Evolutionary conservation across 2,329 filamentous ascomycete species (phyloP), one percentile per base, ranked within the genome.

Genomic region (Sporothrix inflata): DNA sequence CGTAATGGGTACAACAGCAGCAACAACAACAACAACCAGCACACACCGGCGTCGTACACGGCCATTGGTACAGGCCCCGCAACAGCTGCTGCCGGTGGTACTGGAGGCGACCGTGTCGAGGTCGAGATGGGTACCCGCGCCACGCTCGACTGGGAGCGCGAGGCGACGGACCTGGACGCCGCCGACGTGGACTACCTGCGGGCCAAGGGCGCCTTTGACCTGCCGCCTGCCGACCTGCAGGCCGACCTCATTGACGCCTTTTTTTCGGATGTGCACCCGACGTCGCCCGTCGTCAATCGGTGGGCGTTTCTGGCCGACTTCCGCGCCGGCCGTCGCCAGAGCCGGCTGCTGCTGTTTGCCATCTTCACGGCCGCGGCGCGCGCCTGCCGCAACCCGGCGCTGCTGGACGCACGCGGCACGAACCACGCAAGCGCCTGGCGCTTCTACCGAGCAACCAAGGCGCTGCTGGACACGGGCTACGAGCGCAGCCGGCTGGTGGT

Each of bases 291-390:
- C 6, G 47, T 75, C 21, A 69, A 74, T 42, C 57, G 61, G 1
- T 19, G 51, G 40, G 42, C 38, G 12, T 74, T 75, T 21, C 61
- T 75, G 38, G 57, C 69, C n/a, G 71, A 71, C 6, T 73, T 75
- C 65, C 53, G 71, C 45, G 53, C 34, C 21, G 51, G 73, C 24
- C 61, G 73, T 0, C 70, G 45, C 1, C 70, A 69, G 24, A 74
- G 73, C 72, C 49, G 74, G 19, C 70, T 75, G 38, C 68, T 75
- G 34, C 70, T 75, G 3, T 75, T 75, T 53, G 74, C 74, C 55
- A 69, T 75, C 4, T 73, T 75, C 65, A 73, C 74, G 9, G 74
- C 73, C 4, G 74, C 68, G 2, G 71, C 74, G 19, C 69, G 74
- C 1, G 74, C 69, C 4, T 74, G 73, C 47, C 71, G 73, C 5